Conservation (phyloP, 2,329 filamentous ascomycete species). For the Aspergillus novoparasiticus region DNA sequence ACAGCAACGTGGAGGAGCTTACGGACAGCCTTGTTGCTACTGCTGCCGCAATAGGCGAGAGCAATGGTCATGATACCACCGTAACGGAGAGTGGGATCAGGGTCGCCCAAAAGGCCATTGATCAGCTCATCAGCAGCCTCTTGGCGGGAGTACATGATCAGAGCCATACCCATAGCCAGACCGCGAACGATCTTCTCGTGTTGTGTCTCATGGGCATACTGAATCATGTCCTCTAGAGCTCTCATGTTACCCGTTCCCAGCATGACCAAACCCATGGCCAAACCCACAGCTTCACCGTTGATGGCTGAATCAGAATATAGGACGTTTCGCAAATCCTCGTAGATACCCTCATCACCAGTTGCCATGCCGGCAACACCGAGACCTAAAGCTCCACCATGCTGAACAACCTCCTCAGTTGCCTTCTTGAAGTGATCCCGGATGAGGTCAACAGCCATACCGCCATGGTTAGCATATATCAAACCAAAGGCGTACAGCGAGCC, state of each 20-base stretch:
- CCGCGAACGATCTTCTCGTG: slow-evolving; percentile 99
- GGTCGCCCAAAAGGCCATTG: slow-evolving; percentile 87
- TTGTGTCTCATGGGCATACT: slow-evolving; percentile 95
- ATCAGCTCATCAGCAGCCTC: slow-evolving; percentile 94
- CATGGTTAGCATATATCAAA: slow-evolving; percentile 96
- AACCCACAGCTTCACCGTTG: slow-evolving; percentile 93
- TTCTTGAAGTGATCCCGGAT: slow-evolving; percentile 53
- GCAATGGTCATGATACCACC: slow-evolving; percentile 99
- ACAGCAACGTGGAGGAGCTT: slow-evolving; percentile 95
- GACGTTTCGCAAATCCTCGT: slow-evolving; percentile 85
- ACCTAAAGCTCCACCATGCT: slow-evolving; percentile 93
- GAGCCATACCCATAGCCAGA: slow-evolving; percentile 91
- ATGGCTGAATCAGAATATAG: slow-evolving; percentile 93
- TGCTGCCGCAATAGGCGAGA: slow-evolving; percentile 92
- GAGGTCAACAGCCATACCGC: slow-evolving; percentile 71
- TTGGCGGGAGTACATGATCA: slow-evolving; percentile 97
- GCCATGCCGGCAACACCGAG: slow-evolving; percentile 98
- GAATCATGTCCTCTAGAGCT: slow-evolving; percentile 93
- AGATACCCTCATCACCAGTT: slow-evolving; percentile 85
- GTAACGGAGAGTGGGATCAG: slow-evolving; percentile 90
- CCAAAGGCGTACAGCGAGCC: slow-evolving; percentile 95
- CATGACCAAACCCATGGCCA: slow-evolving; percentile 98
- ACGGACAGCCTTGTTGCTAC: slow-evolving; percentile 97
- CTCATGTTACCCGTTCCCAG: slow-evolving; percentile 94
- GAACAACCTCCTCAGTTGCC: slow-evolving; percentile 74